These are phyloP conservation scores for Amauroascus verrucosus DNA, from an alignment of 2,329 filamentous ascomycete species.

Conservation along the genomic window DNA sequence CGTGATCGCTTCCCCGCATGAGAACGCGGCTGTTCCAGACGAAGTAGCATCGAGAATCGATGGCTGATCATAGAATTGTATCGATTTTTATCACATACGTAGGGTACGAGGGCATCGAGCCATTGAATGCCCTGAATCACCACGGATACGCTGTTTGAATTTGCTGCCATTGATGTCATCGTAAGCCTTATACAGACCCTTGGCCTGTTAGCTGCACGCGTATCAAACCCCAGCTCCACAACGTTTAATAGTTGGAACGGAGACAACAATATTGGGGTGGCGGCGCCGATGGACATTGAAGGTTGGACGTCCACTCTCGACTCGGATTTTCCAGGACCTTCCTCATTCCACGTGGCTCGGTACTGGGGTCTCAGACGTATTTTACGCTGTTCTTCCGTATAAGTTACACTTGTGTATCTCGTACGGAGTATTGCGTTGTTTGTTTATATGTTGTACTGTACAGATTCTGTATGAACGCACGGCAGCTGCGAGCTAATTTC, in stretches of 20 bases:
- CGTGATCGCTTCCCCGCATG: slow-evolving; percentile 1
- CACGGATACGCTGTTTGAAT: neutral
- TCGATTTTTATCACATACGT: too few relatives aligned
- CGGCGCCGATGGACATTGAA: neutral
- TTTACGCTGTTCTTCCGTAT: neutral
- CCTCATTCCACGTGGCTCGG: neutral
- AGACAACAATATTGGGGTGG: neutral
- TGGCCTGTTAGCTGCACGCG: neutral
- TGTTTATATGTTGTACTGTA: too few relatives aligned
- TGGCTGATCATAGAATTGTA: neutral
- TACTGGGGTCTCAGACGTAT: too few relatives aligned
- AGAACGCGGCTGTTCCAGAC: neutral
- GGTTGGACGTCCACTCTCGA: neutral
- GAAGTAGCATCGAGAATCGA: slow-evolving; percentile 1
- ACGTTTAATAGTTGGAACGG: neutral
- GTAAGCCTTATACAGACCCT: neutral
- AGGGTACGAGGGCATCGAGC: neutral
- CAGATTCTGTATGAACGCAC: too few relatives aligned
- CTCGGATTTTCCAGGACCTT: neutral
- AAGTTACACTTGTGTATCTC: neutral
- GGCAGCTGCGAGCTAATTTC: too few relatives aligned
- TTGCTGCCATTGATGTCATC: neutral
- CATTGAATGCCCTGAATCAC: neutral
- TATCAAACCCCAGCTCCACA: neutral
- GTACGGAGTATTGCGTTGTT: neutral